Conservation (phyloP, 352 stramenopile species). For the Globisporangium spinosum region DNA sequence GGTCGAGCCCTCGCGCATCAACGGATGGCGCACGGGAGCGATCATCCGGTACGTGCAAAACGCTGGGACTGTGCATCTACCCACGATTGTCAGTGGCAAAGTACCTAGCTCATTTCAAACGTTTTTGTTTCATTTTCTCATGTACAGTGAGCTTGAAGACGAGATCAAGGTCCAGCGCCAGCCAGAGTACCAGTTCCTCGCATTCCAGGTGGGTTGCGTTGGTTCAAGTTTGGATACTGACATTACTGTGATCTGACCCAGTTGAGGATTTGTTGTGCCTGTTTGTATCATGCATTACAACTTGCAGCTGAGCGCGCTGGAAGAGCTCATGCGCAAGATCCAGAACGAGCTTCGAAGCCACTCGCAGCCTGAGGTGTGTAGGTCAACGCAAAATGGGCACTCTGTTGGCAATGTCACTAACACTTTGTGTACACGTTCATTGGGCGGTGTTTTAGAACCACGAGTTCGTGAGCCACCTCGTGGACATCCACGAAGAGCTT, state of each 20-base stretch:
- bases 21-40: constrained; percentile 90
- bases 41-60: constrained; percentile 74
- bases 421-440: constrained; percentile 27
- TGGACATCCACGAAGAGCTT: constrained; percentile 57
- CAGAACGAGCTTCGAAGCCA: constrained; percentile 54
- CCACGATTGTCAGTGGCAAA: neutral
- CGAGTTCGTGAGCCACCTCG: constrained; percentile 55
- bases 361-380: constrained; percentile 29
- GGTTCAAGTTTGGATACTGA: neutral
- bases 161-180: constrained; percentile 70
- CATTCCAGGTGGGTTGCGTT: constrained; percentile 38
- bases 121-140: neutral
- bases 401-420: neutral
- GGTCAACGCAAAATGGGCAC: neutral
- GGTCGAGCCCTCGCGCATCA: constrained; percentile 91
- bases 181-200: constrained; percentile 57
- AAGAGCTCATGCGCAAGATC: constrained; percentile 63
- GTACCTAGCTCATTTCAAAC: neutral
- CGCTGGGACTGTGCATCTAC: neutral
- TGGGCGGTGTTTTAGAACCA: constrained; percentile 31
- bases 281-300: neutral
- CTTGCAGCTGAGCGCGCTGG: constrained; percentile 46
- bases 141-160: constrained; percentile 75
- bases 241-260: neutral
- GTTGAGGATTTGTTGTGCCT: neutral